Conservation (phyloP, 495 filamentous ascomycete genomes). For the Penicillium coprophilum region DNA sequence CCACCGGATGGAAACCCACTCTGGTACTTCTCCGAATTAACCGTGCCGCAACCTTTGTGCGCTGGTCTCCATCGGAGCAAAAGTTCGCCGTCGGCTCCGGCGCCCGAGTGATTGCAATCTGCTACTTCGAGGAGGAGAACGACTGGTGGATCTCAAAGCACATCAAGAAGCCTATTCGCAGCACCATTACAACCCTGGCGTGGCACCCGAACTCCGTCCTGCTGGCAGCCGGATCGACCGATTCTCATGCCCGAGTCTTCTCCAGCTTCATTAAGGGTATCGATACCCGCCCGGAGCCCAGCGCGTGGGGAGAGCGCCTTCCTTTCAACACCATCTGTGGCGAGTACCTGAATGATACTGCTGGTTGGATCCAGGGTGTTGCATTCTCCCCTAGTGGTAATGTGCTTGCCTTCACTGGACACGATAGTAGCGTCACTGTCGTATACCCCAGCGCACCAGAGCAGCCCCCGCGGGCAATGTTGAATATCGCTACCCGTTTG, state of each 20-base stretch:
- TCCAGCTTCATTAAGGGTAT: constrained; percentile 94
- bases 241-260: constrained; percentile 96
- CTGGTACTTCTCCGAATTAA: constrained; percentile 96
- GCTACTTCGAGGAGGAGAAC: constrained; percentile 98
- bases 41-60: constrained; percentile 92
- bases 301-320: constrained; percentile 89
- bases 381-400: constrained; percentile 90
- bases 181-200: constrained; percentile 86
- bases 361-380: constrained; percentile 92
- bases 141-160: constrained; percentile 99
- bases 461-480: constrained; percentile 80
- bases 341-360: constrained; percentile 91
- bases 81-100: constrained; percentile 98
- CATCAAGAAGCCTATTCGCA: constrained; percentile 95
- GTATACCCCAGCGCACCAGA: constrained; percentile 94
- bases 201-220: constrained; percentile 99
- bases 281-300: constrained; percentile 81
- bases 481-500: constrained; percentile 85
- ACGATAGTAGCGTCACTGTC: constrained; percentile 93
- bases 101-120: constrained; percentile 92
- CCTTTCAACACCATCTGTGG: constrained; percentile 98
- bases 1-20: constrained; percentile 92
- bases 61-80: constrained; percentile 94
- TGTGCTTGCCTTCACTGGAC: constrained; percentile 84
- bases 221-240: constrained; percentile 88